Percentiles rank a stretch among this genome's conserved stretches.
Conservation (phyloP, 1,139 yeast species). For the Hyphopichia buzzinii region DNA sequence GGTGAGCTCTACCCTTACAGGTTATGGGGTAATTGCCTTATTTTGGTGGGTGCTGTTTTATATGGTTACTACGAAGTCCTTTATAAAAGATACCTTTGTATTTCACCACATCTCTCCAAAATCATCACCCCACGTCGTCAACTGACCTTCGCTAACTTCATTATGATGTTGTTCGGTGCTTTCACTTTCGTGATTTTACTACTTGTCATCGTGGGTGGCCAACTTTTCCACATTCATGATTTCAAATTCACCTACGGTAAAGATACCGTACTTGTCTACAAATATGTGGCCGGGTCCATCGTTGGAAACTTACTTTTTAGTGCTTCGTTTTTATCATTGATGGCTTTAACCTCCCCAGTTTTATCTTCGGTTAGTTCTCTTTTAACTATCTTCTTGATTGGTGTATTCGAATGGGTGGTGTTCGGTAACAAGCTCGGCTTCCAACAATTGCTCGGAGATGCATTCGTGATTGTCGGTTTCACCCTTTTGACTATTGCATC, state of each 20-base stretch:
- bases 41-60: conserved; percentile 73
- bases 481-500: conserved; percentile 66
- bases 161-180: conserved; percentile 57
- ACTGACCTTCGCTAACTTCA: conserved; percentile 46
- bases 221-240: conserved; percentile 55
- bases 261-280: conserved; percentile 38
- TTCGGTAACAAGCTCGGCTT: conserved; percentile 54
- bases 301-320: conserved; percentile 67
- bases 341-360: conserved; percentile 86
- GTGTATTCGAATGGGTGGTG: conserved; percentile 72
- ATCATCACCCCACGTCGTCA: conserved; percentile 48
- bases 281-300: conserved; percentile 49
- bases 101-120: conserved; percentile 54
- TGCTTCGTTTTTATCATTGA: conserved; percentile 69
- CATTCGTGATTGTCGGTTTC: conserved; percentile 65
- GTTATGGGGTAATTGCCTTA: conserved; percentile 67
- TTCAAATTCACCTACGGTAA: conserved; percentile 54
- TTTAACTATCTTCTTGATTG: conserved; percentile 76
- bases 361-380: conserved; percentile 80
- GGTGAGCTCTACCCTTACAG: conserved; percentile 53
- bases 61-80: conserved; percentile 86
- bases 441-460: conserved; percentile 55
- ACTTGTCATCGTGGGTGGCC: conserved; percentile 47
- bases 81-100: conserved; percentile 73
- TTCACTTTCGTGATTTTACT: conserved; percentile 54